Conservation (phyloP, 148 eudicot species). For the Linanthus parryae region DNA sequence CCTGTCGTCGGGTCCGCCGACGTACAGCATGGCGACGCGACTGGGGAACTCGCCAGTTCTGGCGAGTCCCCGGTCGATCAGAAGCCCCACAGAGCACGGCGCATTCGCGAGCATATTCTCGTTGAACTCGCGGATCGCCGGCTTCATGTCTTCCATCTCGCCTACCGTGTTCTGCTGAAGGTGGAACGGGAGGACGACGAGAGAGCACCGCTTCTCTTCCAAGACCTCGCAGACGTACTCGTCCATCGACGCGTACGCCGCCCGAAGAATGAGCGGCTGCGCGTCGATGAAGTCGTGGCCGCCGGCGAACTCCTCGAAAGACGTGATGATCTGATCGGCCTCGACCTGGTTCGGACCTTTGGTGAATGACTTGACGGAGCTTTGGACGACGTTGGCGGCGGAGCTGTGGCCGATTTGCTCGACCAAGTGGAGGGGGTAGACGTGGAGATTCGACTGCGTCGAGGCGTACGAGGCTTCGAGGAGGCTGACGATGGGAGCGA, state of each 20-base stretch:
- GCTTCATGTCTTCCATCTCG: constrained; percentile 6
- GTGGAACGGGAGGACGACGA: constrained; percentile 13
- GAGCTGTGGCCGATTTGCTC: constrained; percentile 4
- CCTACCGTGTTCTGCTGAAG: constrained; percentile 9
- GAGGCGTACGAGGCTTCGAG: constrained; percentile 14
- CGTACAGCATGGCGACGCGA: constrained; percentile 36
- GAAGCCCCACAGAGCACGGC: constrained; percentile 7
- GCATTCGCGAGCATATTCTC: constrained; percentile 4
- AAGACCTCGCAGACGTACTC: constrained; percentile 11
- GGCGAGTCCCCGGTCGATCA: constrained; percentile 1
- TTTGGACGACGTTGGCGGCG: neutral
- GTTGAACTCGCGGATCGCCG: constrained; percentile 3
- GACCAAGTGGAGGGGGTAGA: constrained; percentile 11
- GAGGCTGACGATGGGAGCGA: constrained; percentile 11
- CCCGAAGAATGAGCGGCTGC: neutral
- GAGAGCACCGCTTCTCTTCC: constrained; percentile 4
- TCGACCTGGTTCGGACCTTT: neutral
- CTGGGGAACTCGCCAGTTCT: neutral
- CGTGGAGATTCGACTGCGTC: neutral
- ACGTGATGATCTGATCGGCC: constrained; percentile 9
- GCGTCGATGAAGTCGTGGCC: neutral
- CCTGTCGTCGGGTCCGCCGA: constrained; percentile 74
- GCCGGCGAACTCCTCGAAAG: constrained; percentile 4
- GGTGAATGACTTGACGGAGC: neutral
- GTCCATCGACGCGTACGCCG: constrained; percentile 6